Base-by-base conservation (phyloP, 495 filamentous ascomycete species). In the Annulohypoxylon nitens region DNA sequence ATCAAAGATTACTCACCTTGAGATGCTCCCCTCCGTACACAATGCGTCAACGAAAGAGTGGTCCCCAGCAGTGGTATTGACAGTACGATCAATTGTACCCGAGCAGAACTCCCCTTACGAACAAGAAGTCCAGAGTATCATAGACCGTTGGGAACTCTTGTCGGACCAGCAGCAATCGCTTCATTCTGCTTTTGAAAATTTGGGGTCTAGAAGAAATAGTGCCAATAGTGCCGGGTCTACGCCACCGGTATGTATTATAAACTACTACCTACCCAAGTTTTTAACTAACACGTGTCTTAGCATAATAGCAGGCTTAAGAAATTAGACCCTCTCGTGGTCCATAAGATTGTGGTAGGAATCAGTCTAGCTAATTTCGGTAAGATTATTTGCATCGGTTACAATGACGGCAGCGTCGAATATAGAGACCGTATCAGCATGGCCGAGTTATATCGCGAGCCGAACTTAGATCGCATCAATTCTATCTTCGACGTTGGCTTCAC, bases 121-220 rank as follows among this genome's bases (percentile, higher is more conserved):
- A 34, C 87, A 89, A 71, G 89, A 89, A 16, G 81, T 86, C 3
- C 85, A 88, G 67, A 94, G 89, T 71, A 86, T 93, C 33, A 87
- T 97, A 61, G 89, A 91, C 34, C 87, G 91, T 63, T 97, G 93
- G 93, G 90, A 94, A 69, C 77, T 96, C n/a, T 81, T 90, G 8
- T 82, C 78, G 41, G 84, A 88, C 16, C 83, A 88, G 36, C 84
- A 87, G 25, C 84, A 87, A 51, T 82, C 81, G 6, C 83, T 95
- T 10, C 92, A 95, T 75, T 78, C 89, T 1, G 90, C 89, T 58
- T 95, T 97, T 73, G 90, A 91, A 62, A 91, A 94, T 73, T 83
- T 95, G 39, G 84, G 88, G 4, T 85, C 86, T 20, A 92, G 89
- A 59, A 90, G 88, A 76, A 88, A 86, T 76, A 86, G 84, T 73